A percentile compares a stretch with the other conserved stretches of the same genome.
These are phyloP conservation scores for Stephania yunnanensis DNA, from an alignment of 164 flowering plant genomes.

Conservation along the genomic window DNA sequence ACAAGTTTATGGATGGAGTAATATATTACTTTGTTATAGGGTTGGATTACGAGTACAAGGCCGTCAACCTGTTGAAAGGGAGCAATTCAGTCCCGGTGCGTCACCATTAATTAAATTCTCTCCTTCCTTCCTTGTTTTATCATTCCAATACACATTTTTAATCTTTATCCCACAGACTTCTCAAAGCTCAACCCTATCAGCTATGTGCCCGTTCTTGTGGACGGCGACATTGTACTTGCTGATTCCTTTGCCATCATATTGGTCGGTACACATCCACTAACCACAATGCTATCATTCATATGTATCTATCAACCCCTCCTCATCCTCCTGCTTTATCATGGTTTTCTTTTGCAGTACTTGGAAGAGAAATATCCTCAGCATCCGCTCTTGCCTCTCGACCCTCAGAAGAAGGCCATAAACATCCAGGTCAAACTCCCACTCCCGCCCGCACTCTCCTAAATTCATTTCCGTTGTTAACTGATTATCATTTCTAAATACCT, in stretches of 20 bases:
- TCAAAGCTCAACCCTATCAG: slow-evolving; percentile 61
- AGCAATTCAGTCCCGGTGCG: slow-evolving; percentile 50
- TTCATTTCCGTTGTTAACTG: neutral
- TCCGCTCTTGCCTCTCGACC: slow-evolving; percentile 72
- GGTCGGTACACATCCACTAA: slow-evolving; percentile 30
- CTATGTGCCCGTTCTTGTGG: slow-evolving; percentile 73
- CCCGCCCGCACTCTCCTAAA: too few species aligned
- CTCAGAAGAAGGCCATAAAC: slow-evolving; percentile 66
- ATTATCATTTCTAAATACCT: neutral
- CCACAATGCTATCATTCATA: neutral
- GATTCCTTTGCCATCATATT: slow-evolving; percentile 84
- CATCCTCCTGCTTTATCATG: neutral
- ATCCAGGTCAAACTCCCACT: slow-evolving; percentile 44
- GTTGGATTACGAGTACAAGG: slow-evolving; percentile 58
- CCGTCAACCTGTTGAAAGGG: slow-evolving; percentile 73
- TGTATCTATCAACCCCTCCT: neutral
- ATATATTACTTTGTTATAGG: slow-evolving; percentile 22
- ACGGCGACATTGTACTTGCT: slow-evolving; percentile 56
- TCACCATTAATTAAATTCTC: neutral
- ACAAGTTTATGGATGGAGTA: too few species aligned
- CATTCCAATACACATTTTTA: neutral
- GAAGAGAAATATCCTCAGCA: slow-evolving; percentile 73
- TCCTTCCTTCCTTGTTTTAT: neutral
- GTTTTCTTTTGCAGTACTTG: slow-evolving; percentile 35
- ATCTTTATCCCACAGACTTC: slow-evolving; percentile 39